Evolutionary conservation across 106 monocot genomes (phyloP).

Genomic region (Gastrodia elata): DNA sequence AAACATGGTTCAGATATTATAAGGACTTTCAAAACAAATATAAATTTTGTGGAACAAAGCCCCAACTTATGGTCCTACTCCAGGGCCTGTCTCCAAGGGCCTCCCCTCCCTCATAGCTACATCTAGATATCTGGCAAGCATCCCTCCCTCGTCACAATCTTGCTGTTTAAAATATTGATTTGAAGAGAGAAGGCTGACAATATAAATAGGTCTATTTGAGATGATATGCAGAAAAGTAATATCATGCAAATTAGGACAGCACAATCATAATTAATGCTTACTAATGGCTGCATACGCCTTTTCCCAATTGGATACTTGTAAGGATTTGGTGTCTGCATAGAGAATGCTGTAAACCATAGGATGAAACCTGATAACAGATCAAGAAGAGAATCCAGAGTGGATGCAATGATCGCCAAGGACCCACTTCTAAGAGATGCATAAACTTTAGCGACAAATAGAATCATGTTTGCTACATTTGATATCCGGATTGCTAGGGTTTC

Average conservation of each 20-base stretch:
- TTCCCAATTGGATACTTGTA: constrained; percentile 96
- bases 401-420: constrained; percentile 90
- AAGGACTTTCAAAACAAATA: no score
- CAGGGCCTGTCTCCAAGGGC: no score
- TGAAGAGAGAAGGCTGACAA: no score
- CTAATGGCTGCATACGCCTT: constrained; percentile 94
- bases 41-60: no score
- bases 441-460: constrained; percentile 90
- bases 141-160: no score
- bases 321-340: constrained; percentile 90
- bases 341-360: constrained; percentile 93
- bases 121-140: no score
- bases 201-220: not conserved
- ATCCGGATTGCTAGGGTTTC: constrained; percentile 71
- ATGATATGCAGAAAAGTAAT: not conserved
- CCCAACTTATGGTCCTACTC: no score
- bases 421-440: constrained; percentile 91
- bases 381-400: constrained; percentile 95
- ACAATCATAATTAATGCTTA: constrained; percentile 17
- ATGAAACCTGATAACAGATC: constrained; percentile 97
- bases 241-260: not conserved
- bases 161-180: no score
- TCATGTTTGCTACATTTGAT: constrained; percentile 83
- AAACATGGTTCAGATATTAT: no score
- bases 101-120: no score